These are phyloP conservation scores for Omphalotus guepiniiformis DNA, from an alignment of 768 basidiomycete species.

Conservation along the genomic window DNA sequence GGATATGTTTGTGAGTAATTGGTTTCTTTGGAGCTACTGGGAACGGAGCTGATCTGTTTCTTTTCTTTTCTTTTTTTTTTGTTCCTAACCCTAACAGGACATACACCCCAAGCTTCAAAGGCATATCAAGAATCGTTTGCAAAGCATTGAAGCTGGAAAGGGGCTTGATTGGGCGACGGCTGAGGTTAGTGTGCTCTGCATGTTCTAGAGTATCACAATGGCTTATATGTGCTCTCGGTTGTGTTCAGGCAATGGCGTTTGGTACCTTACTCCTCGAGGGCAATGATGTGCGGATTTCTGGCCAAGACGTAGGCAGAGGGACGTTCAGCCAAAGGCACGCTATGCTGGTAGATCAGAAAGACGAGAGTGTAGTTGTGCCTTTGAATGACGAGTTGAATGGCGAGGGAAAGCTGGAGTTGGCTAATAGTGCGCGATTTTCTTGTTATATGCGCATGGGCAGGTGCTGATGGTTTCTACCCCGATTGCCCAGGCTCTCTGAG, in stretches of 20 bases:
- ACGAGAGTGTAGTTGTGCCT: constrained; percentile 76
- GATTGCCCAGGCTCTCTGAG: constrained; percentile 69
- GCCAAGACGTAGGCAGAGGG: constrained; percentile 89
- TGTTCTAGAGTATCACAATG: neutral
- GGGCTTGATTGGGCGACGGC: constrained; percentile 89
- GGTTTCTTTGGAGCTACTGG: too few relatives aligned
- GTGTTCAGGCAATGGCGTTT: constrained; percentile 74
- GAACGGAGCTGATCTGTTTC: too few relatives aligned
- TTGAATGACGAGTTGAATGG: constrained; percentile 66
- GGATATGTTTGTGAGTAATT: constrained; percentile 61
- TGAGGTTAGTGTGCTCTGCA: constrained; percentile 45
- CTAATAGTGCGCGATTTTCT: constrained; percentile 60
- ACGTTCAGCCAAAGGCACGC: constrained; percentile 90
- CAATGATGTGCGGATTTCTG: constrained; percentile 82
- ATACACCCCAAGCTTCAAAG: constrained; percentile 75
- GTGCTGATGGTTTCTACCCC: constrained; percentile 5
- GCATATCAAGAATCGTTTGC: constrained; percentile 75
- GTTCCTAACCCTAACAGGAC: too few relatives aligned
- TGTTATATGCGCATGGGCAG: neutral
- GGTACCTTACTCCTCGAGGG: constrained; percentile 83
- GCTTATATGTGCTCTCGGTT: neutral
- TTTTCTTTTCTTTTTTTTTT: constrained; percentile 11
- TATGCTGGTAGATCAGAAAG: constrained; percentile 87
- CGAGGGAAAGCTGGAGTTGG: constrained; percentile 72
- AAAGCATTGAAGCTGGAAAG: constrained; percentile 60